Evolutionary conservation across 352 stramenopile species (phyloP).

Genomic region (Globisporangium viniferum): DNA sequence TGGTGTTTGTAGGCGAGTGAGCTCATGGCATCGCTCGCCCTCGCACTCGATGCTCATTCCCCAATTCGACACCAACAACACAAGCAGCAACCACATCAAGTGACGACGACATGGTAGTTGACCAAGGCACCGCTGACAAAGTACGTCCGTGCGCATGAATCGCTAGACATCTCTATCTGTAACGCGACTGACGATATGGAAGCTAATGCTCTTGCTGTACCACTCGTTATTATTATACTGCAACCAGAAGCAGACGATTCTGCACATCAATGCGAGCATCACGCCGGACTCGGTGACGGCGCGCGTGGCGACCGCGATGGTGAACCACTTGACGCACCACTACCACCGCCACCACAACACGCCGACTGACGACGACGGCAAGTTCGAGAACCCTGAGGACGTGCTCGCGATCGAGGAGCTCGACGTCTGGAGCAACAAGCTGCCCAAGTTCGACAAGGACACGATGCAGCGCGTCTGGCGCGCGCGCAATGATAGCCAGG

Average conservation of each 20-base stretch:
- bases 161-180: background rate
- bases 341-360: conserved; percentile 51
- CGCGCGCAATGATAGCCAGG: conserved; percentile 55
- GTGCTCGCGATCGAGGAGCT: conserved; percentile 68
- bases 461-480: conserved; percentile 70
- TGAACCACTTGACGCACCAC: conserved; percentile 70
- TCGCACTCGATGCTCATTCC: conserved; percentile 3
- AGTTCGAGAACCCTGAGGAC: conserved; percentile 31
- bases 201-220: background rate
- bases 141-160: background rate
- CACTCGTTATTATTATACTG: background rate
- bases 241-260: conserved; percentile 60
- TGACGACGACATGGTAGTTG: conserved; percentile 1
- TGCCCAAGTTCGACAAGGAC: conserved; percentile 72
- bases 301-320: conserved; percentile 59
- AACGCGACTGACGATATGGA: background rate
- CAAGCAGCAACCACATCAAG: background rate
- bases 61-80: background rate
- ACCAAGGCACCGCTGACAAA: conserved; percentile 10
- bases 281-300: conserved; percentile 68
- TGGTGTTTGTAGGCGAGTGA: no score
- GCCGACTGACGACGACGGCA: conserved; percentile 11
- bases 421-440: conserved; percentile 56
- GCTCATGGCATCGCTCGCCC: background rate
- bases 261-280: conserved; percentile 80